Percentiles rank a stretch among this genome's conserved stretches.
Evolutionary conservation across 2,329 filamentous ascomycete genomes (phyloP).

Genomic region (Fusarium redolens): DNA sequence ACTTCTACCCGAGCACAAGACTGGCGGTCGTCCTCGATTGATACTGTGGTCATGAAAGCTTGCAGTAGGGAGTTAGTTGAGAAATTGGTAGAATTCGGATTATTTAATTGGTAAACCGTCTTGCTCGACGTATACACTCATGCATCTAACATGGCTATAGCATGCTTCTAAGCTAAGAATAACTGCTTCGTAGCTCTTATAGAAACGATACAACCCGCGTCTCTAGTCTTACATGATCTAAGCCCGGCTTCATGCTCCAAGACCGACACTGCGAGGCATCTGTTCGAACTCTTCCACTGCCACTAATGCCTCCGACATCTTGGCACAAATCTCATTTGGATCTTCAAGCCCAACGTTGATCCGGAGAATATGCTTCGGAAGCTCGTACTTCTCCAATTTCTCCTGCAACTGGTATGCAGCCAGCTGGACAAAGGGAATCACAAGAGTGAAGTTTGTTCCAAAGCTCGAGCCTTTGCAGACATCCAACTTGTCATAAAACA

Average conservation of each 20-base stretch:
- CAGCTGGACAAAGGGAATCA: background rate
- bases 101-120: background rate
- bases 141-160: no score
- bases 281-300: accelerated
- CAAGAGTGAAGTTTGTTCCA: background rate
- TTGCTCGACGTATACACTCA: background rate
- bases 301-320: background rate
- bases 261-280: background rate
- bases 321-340: accelerated
- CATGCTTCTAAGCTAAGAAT: background rate
- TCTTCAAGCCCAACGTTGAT: background rate
- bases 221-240: no score
- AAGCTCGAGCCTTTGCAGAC: background rate
- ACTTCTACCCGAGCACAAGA: background rate
- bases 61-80: no score
- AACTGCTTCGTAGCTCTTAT: background rate
- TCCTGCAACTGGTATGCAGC: background rate
- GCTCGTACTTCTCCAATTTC: background rate
- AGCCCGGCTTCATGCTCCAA: background rate
- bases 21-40: background rate
- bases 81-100: background rate
- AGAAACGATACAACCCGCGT: no score
- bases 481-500: background rate
- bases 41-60: background rate
- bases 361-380: background rate